Conservation (phyloP, 73 alveolate genomes). For the Tetrahymena elliotti region DNA sequence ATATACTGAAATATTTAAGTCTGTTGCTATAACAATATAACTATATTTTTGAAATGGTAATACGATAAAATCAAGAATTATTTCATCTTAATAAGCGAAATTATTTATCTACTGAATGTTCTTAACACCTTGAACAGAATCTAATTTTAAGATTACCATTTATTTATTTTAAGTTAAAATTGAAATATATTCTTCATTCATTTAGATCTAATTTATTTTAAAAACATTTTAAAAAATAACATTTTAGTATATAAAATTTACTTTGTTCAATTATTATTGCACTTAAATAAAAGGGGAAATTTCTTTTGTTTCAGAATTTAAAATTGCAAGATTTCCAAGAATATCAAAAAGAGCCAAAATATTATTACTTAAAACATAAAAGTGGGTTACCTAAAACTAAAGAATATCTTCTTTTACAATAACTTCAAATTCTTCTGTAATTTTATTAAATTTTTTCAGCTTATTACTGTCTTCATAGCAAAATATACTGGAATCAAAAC, state of each 20-base stretch:
- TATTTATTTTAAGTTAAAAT: too few relatives aligned
- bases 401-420: not conserved
- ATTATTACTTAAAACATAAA: not conserved
- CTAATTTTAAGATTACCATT: too few relatives aligned
- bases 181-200: too few relatives aligned
- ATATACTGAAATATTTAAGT: not conserved
- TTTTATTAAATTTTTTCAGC: not conserved
- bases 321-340: not conserved
- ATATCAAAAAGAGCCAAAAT: not conserved
- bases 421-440: not conserved
- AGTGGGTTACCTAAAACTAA: not conserved
- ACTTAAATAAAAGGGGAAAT: not conserved
- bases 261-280: not conserved
- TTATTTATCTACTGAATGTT: too few relatives aligned
- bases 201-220: too few relatives aligned
- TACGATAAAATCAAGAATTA: not conserved
- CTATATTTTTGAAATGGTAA: not conserved
- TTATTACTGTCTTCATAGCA: not conserved
- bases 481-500: not conserved
- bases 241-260: not conserved
- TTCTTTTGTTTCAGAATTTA: not conserved
- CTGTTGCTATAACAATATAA: not conserved
- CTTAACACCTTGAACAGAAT: not conserved
- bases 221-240: not conserved
- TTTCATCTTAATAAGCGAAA: too few relatives aligned